phyloP scores from a whole-genome alignment of 2,329 filamentous ascomycete species.

The Incumbomyces lentus region DNA sequence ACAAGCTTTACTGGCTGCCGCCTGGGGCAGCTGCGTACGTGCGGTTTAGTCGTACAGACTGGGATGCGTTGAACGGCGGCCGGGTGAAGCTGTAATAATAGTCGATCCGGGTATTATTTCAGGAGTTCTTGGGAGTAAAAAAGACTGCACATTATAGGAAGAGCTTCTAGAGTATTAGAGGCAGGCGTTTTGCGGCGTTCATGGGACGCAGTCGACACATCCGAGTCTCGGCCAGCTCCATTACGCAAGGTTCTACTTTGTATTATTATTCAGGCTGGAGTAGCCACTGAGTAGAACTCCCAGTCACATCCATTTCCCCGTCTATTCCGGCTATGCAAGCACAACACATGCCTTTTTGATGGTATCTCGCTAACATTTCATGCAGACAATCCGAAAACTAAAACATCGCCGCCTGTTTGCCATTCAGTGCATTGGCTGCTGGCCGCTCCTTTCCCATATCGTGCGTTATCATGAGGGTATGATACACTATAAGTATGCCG shows the following conservation, averaged over 20 bases:
- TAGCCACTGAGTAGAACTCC: too few species aligned
- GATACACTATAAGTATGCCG: slow-evolving; percentile 1
- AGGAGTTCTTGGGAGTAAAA: too few species aligned
- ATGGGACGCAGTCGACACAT: too few species aligned
- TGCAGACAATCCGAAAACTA: slow-evolving; percentile 5
- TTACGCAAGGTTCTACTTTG: too few species aligned
- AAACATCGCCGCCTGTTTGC: not conserved
- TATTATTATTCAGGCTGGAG: too few species aligned
- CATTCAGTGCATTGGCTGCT: not conserved
- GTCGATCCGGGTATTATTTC: not conserved
- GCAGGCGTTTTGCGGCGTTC: too few species aligned
- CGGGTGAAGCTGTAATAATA: slow-evolving; percentile 19
- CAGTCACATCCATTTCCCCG: not conserved
- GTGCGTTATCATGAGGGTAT: not conserved
- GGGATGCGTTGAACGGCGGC: slow-evolving; percentile 20
- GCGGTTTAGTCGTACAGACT: slow-evolving; percentile 14
- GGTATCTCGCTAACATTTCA: slow-evolving; percentile 1
- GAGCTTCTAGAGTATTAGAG: too few species aligned
- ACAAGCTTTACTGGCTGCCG: slow-evolving; percentile 19
- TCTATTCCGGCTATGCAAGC: slow-evolving; percentile 1
- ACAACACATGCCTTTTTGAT: not conserved
- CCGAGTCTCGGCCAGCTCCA: too few species aligned
- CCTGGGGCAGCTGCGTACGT: slow-evolving; percentile 15
- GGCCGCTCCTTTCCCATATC: not conserved
- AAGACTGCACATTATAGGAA: too few species aligned